phyloP scores from a whole-genome alignment of 2,329 filamentous ascomycete genomes.

The Nothophaeocryptopus gaeumannii region DNA sequence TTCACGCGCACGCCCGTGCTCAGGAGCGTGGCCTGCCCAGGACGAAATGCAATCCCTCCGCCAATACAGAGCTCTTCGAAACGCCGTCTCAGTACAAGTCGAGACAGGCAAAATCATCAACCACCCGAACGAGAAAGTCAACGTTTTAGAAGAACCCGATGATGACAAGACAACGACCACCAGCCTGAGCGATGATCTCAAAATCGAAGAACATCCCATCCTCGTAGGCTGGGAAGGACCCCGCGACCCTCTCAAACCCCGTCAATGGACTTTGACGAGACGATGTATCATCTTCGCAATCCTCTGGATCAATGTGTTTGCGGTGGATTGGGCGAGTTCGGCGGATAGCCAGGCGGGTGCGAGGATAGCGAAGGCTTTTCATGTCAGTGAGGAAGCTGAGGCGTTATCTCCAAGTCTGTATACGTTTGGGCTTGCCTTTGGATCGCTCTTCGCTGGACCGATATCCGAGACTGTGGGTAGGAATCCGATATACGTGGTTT shows the following conservation, averaged over 20 bases:
- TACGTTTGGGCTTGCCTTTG: constrained; percentile 44
- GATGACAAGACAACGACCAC: neutral
- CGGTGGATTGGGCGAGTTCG: constrained; percentile 23
- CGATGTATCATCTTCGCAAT: constrained; percentile 14
- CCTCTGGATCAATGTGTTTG: constrained; percentile 26
- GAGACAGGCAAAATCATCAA: constrained; percentile 14
- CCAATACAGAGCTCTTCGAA: constrained; percentile 7
- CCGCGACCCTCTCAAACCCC: constrained; percentile 15
- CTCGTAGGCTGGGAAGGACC: constrained; percentile 17
- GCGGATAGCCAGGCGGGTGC: constrained; percentile 20
- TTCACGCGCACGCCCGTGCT: too few species aligned
- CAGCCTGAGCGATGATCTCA: neutral
- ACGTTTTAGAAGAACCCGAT: constrained; percentile 2
- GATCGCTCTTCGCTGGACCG: constrained; percentile 39
- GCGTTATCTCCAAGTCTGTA: constrained; percentile 41
- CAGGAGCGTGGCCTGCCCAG: too few species aligned
- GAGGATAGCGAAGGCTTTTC: constrained; percentile 16
- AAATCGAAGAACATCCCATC: constrained; percentile 6
- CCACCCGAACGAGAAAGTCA: constrained; percentile 11
- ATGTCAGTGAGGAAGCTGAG: constrained; percentile 25
- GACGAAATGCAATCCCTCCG: constrained; percentile 14
- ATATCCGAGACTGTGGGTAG: constrained; percentile 41
- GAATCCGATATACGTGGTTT: constrained; percentile 27
- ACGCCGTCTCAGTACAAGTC: constrained; percentile 8
- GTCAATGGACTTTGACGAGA: constrained; percentile 12